Evolutionary conservation across 305 asterid genomes (phyloP).

Genomic region (Fraxinus albicans): DNA sequence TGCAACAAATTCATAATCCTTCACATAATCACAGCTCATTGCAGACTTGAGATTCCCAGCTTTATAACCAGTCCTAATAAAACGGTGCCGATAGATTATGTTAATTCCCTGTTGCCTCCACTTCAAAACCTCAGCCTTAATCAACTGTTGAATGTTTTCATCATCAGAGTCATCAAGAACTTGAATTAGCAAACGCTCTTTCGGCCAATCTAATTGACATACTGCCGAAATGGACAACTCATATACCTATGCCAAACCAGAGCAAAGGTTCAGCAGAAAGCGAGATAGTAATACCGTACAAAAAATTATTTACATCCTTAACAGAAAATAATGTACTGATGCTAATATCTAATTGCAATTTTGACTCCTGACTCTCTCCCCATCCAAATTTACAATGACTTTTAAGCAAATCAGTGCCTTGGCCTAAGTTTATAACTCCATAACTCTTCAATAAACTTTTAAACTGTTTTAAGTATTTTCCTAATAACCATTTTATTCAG

Average conservation of each 20-base stretch:
- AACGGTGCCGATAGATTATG: conserved; percentile 59
- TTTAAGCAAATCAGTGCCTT: not conserved
- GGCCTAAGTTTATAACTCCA: not conserved
- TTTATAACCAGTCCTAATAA: conserved; percentile 62
- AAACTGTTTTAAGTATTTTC: too few relatives aligned
- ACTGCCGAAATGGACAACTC: conserved; percentile 65
- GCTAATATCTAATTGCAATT: not conserved
- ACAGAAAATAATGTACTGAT: not conserved
- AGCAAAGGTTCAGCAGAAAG: not conserved
- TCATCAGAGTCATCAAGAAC: conserved; percentile 71
- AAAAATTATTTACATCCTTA: not conserved
- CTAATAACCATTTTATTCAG: not conserved
- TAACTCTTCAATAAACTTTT: too few relatives aligned
- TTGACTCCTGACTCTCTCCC: not conserved
- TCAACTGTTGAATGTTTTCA: conserved; percentile 42
- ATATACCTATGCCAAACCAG: conserved; percentile 42
- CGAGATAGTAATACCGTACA: not conserved
- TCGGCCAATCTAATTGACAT: conserved; percentile 71
- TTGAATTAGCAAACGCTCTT: conserved; percentile 55
- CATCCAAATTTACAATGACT: not conserved
- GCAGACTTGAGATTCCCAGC: conserved; percentile 76
- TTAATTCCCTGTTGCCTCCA: conserved; percentile 63
- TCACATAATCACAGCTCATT: conserved; percentile 63
- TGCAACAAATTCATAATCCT: conserved; percentile 59
- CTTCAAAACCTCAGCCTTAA: conserved; percentile 44